Evolutionary conservation across 306 rosid genomes (phyloP), one percentile per base, ranked within the genome.

Genomic region (Luffa aegyptiaca): DNA sequence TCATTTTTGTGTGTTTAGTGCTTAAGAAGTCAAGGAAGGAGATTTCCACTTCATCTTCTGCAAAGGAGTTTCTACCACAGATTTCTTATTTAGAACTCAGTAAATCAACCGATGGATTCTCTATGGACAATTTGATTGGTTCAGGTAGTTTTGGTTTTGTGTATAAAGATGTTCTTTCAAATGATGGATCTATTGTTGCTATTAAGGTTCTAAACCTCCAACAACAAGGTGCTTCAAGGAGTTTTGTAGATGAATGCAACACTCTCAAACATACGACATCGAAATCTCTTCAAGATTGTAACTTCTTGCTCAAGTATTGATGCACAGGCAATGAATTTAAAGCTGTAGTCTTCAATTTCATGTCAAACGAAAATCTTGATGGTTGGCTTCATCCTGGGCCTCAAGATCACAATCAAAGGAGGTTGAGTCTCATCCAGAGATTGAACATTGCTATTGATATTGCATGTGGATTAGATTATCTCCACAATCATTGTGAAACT

Each of bases 241-340:
- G 89, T 39, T 88, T 88, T 72, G 59, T 81, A 2, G 78, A 75
- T 4, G 88, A 88, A 82, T 86, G 91, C 77, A 62, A 49, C 10
- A 84, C 79, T 12, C 37, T 73, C 86, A 80, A 65, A 21, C 49
- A 84, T 69, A 33, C 76, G 85, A 48, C 89, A 88, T 57, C 73
- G 80, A 0, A 88, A 88, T 82, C 90, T 85, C 70, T 83, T 85
- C 2, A 84, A 85, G 86, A 82, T 88, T 73, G 33, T 88, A n/a
- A 83, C 84, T 21, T 66, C 76, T 11, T 78, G 84, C 80, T 84
- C 84, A 7, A 83, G 86, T 51, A 26, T 70, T 51, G 84, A 81
- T 62, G 73, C 26, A 31, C 55, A 78, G 87, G 86, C n/a, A 74
- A 87, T 74, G 88, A 83, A 14, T 87, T 84, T 74, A 87, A 83